phyloP scores from a whole-genome alignment of 345 rosid species.

The Hirschfeldia incana region DNA sequence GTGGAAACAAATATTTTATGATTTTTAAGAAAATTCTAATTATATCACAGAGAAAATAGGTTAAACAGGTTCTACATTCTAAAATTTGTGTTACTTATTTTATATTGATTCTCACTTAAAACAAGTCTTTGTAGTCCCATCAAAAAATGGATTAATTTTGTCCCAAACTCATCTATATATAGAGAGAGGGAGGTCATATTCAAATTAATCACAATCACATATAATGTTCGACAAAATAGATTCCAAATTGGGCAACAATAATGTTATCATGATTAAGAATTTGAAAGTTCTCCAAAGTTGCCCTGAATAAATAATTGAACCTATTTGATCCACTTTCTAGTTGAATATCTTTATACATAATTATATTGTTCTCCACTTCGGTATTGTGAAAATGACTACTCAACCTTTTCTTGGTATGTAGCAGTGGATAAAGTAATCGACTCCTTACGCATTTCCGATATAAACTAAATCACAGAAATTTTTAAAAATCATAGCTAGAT shows the following conservation, averaged over 20 bases:
- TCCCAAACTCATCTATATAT: no score
- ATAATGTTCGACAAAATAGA: neutral
- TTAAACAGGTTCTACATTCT: no score
- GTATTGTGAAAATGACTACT: slow-evolving; percentile 20
- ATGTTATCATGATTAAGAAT: slow-evolving; percentile 16
- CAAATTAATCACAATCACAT: neutral
- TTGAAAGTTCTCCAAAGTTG: slow-evolving; percentile 17
- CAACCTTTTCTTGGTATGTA: slow-evolving; percentile 24
- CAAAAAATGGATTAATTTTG: no score
- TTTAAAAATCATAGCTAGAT: neutral
- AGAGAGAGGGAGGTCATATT: neutral
- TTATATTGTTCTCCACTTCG: slow-evolving; percentile 33
- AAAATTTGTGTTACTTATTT: no score
- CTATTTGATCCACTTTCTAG: slow-evolving; percentile 29
- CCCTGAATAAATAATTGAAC: slow-evolving; percentile 17
- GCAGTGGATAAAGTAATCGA: slow-evolving; percentile 6
- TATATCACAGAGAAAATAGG: no score
- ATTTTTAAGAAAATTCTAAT: no score
- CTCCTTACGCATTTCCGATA: neutral
- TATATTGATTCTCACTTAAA: no score
- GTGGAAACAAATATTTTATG: no score
- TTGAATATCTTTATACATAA: slow-evolving; percentile 36
- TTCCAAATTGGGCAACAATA: slow-evolving; percentile 4
- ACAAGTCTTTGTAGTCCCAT: no score
- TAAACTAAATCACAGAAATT: neutral